Evolutionary conservation across 352 stramenopile genomes (phyloP).

Genomic region (Globisporangium radiosum): DNA sequence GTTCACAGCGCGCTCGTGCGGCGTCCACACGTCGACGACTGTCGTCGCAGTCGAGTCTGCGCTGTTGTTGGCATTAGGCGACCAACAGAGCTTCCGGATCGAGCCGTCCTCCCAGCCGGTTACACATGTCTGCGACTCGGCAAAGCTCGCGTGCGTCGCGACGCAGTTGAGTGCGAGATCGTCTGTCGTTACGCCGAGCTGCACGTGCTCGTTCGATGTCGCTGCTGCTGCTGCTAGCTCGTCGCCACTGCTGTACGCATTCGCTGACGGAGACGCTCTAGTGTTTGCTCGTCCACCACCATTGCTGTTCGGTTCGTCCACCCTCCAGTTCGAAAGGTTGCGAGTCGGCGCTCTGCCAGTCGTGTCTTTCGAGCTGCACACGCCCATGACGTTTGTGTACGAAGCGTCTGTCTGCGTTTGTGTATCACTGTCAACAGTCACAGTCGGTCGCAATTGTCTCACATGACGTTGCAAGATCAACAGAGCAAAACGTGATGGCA

Average conservation of each 20-base stretch:
- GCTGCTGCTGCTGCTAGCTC: not conserved
- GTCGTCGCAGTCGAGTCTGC: not conserved
- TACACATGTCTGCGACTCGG: constrained; percentile 23
- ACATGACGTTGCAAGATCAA: no score
- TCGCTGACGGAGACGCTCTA: not conserved
- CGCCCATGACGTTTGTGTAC: constrained; percentile 28
- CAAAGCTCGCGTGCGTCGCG: constrained; percentile 23
- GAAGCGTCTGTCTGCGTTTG: not conserved
- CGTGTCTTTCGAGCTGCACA: constrained; percentile 31
- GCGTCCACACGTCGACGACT: constrained; percentile 32
- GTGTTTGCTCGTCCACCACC: not conserved
- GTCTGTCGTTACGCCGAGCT: not conserved
- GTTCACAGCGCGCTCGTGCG: constrained; percentile 59
- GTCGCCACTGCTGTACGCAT: constrained; percentile 2
- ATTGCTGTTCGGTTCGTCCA: constrained; percentile 10
- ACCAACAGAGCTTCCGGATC: constrained; percentile 43
- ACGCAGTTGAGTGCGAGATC: constrained; percentile 47
- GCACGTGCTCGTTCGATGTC: not conserved
- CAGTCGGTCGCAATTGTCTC: no score
- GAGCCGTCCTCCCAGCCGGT: constrained; percentile 71
- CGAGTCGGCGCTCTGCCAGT: constrained; percentile 9
- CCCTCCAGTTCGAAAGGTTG: constrained; percentile 42
- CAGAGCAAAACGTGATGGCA: no score
- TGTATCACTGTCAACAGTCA: not conserved
- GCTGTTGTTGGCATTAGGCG: not conserved